Percentiles rank a stretch among this genome's conserved stretches.
phyloP scores from a whole-genome alignment of 176 grass and related monocot genomes.

The Triticum monococcum region DNA sequence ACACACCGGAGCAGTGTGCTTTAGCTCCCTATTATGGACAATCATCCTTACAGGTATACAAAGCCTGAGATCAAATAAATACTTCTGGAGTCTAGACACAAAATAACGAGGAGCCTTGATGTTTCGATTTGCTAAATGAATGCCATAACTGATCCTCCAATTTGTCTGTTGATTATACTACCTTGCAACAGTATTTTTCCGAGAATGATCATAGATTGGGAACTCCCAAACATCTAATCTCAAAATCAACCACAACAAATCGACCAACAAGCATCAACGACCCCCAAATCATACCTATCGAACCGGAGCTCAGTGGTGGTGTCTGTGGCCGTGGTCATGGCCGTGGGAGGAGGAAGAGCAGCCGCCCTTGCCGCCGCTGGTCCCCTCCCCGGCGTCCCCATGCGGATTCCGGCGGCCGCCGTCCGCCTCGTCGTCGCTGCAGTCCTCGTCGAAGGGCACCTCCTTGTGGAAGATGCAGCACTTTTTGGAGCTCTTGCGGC shows the following conservation, averaged over 20 bases:
- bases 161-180: neutral
- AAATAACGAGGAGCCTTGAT: neutral
- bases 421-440: conserved; percentile 76
- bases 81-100: neutral
- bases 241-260: neutral
- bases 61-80: neutral
- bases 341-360: conserved; percentile 45
- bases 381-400: conserved; percentile 30
- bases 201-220: neutral
- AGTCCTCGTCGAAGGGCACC: conserved; percentile 88
- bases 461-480: conserved; percentile 99
- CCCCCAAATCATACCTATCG: neutral
- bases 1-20: neutral
- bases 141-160: too few relatives aligned
- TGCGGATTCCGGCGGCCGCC: conserved; percentile 5
- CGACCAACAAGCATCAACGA: neutral
- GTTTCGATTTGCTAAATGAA: neutral
- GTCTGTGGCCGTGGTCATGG: neutral
- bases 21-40: neutral
- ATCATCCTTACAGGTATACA: neutral
- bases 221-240: neutral
- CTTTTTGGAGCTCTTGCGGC: conserved; percentile 92
- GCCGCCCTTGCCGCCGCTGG: neutral
- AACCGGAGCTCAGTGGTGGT: conserved; percentile 32
- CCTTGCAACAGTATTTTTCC: neutral